phyloP scores from a whole-genome alignment of 2,329 filamentous ascomycete species.

The Trichoderma harzianum region DNA sequence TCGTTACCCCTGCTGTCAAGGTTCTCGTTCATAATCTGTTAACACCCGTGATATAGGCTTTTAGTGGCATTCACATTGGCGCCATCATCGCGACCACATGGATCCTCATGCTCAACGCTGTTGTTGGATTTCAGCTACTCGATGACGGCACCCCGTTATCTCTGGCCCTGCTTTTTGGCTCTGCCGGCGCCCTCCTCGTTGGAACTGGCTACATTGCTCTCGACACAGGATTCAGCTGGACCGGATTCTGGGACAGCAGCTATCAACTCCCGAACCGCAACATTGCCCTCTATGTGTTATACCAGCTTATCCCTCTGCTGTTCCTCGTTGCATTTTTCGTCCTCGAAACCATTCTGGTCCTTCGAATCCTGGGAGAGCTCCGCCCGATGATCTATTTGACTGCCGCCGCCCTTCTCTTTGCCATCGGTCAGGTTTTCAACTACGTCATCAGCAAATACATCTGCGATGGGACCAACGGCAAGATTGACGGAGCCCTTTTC shows the following conservation, averaged over 20 bases:
- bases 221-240: conserved; percentile 87
- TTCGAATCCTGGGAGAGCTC: conserved; percentile 80
- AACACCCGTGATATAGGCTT: conserved; percentile 55
- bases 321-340: conserved; percentile 87
- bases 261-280: conserved; percentile 60
- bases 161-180: conserved; percentile 68
- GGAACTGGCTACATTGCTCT: conserved; percentile 95
- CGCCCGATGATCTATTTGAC: conserved; percentile 89
- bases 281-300: conserved; percentile 89
- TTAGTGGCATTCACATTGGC: conserved; percentile 86
- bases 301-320: conserved; percentile 82
- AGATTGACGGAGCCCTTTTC: conserved; percentile 91
- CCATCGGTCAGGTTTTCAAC: conserved; percentile 91
- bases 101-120: conserved; percentile 86
- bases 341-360: conserved; percentile 77
- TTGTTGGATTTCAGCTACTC: conserved; percentile 88
- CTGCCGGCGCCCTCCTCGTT: conserved; percentile 70
- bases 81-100: conserved; percentile 84
- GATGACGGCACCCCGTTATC: conserved; percentile 91
- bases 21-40: conserved; percentile 22
- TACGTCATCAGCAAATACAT: conserved; percentile 91
- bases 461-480: conserved; percentile 76
- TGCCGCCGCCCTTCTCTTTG: conserved; percentile 75
- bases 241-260: conserved; percentile 68
- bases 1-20: background rate